Evolutionary conservation across 352 stramenopile genomes (phyloP).

Genomic region (Pilasporangium apinafurcum): DNA sequence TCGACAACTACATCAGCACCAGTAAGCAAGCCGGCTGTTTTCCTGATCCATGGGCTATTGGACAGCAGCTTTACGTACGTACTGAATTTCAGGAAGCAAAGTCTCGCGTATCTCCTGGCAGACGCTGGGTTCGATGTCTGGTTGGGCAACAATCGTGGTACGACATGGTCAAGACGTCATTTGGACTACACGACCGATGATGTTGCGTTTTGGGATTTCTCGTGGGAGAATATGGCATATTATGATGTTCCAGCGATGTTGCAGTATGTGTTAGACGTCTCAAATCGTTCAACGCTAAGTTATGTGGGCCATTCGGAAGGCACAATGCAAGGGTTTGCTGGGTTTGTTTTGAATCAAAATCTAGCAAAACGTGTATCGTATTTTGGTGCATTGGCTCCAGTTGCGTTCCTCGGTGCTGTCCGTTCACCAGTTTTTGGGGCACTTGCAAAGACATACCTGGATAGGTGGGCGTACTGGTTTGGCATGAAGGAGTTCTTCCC

Average conservation of each 20-base stretch:
- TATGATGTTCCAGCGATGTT: constrained; percentile 65
- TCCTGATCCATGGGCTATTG: constrained; percentile 56
- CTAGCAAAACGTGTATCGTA: constrained; percentile 56
- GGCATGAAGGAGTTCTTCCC: constrained; percentile 43
- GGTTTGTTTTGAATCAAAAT: constrained; percentile 46
- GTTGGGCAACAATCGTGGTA: constrained; percentile 65
- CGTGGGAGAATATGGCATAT: constrained; percentile 54
- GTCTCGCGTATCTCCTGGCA: constrained; percentile 45
- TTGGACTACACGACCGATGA: constrained; percentile 31
- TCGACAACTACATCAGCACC: constrained; percentile 8
- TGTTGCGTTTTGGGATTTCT: constrained; percentile 54
- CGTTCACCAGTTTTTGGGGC: constrained; percentile 34
- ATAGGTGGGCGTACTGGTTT: constrained; percentile 32
- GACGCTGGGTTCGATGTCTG: constrained; percentile 63
- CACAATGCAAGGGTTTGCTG: constrained; percentile 55
- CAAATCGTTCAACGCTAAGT: constrained; percentile 29
- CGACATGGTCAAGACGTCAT: constrained; percentile 56
- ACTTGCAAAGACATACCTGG: constrained; percentile 34
- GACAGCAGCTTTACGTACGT: constrained; percentile 61
- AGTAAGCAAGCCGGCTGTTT: constrained; percentile 42
- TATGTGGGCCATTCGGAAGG: constrained; percentile 62
- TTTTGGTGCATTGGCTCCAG: constrained; percentile 49
- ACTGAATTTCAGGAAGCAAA: constrained; percentile 54
- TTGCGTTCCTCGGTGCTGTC: constrained; percentile 32
- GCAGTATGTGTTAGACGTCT: constrained; percentile 36